phyloP scores from a whole-genome alignment of 495 filamentous ascomycete genomes.

The Trichocladium antarcticum region DNA sequence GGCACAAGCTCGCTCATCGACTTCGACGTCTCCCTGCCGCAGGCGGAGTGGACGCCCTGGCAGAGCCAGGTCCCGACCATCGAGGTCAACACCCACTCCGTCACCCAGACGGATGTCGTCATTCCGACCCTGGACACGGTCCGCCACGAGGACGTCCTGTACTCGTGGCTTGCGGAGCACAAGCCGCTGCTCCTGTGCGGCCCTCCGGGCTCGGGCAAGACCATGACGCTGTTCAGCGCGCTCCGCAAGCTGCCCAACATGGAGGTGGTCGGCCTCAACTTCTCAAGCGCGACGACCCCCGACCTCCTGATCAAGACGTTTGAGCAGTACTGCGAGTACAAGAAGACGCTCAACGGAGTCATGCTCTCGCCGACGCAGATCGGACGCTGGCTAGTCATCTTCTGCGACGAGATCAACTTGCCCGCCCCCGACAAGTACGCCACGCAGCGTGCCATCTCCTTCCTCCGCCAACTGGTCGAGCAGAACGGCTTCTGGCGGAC shows the following conservation, averaged over 20 bases:
- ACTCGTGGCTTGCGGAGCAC: conserved; percentile 98
- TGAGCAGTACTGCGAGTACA: conserved; percentile 98
- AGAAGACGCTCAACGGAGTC: conserved; percentile 92
- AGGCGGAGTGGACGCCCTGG: conserved; percentile 82
- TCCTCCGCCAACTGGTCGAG: conserved; percentile 91
- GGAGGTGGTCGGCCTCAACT: conserved; percentile 98
- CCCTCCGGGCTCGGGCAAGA: conserved; percentile 96
- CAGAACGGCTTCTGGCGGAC: conserved; percentile 99
- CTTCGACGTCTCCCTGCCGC: conserved; percentile 78
- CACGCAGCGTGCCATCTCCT: conserved; percentile 92
- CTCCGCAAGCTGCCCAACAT: conserved; percentile 93
- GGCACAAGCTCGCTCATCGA: conserved; percentile 78
- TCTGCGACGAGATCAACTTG: conserved; percentile 98
- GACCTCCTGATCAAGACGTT: conserved; percentile 98
- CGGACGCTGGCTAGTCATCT: conserved; percentile 93
- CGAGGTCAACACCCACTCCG: conserved; percentile 94
- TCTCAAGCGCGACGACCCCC: conserved; percentile 95
- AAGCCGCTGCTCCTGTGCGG: conserved; percentile 94
- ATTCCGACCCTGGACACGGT: conserved; percentile 96
- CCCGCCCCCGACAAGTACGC: conserved; percentile 98
- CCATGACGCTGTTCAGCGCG: conserved; percentile 97
- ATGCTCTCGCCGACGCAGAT: conserved; percentile 93
- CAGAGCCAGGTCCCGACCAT: conserved; percentile 86
- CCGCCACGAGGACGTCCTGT: conserved; percentile 92
- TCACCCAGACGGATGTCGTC: conserved; percentile 93